phyloP scores from a whole-genome alignment of 1,284 basidiomycete species.

The Sporisorium exsertum region DNA sequence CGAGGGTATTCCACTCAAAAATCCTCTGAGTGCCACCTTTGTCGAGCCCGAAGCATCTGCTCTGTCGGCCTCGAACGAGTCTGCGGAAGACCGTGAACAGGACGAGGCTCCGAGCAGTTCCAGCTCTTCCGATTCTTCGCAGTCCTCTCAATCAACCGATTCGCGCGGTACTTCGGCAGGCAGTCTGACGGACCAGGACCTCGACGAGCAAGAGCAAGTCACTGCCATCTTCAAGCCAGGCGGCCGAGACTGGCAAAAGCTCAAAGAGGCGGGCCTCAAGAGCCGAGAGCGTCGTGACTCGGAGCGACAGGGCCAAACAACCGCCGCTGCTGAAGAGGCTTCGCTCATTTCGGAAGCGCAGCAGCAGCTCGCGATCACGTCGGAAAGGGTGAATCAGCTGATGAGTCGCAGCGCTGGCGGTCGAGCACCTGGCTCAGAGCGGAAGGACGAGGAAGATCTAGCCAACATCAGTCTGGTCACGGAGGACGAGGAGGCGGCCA shows the following conservation, averaged over 20 bases:
- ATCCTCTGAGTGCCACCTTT: conserved; percentile 44
- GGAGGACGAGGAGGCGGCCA: conserved; percentile 43
- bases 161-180: conserved; percentile 31
- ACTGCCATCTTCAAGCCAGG: conserved; percentile 60
- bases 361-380: conserved; percentile 52
- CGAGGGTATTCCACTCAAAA: conserved; percentile 13
- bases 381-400: conserved; percentile 56
- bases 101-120: conserved; percentile 40
- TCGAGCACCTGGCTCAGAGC: conserved; percentile 27
- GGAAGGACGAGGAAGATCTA: conserved; percentile 56
- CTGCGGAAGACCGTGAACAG: conserved; percentile 13
- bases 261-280: conserved; percentile 54
- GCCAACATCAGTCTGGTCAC: conserved; percentile 52
- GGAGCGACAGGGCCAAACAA: conserved; percentile 16
- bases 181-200: conserved; percentile 41
- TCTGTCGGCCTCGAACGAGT: conserved; percentile 2
- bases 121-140: conserved; percentile 43
- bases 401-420: conserved; percentile 52
- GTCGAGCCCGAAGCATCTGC: conserved; percentile 28
- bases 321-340: conserved; percentile 21
- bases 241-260: conserved; percentile 58
- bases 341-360: conserved; percentile 48
- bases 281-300: conserved; percentile 53
- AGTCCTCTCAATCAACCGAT: conserved; percentile 37
- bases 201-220: conserved; percentile 55